Evolutionary conservation across 139 green algal genomes (phyloP).

Genomic region (Pedinophyceae sp.): DNA sequence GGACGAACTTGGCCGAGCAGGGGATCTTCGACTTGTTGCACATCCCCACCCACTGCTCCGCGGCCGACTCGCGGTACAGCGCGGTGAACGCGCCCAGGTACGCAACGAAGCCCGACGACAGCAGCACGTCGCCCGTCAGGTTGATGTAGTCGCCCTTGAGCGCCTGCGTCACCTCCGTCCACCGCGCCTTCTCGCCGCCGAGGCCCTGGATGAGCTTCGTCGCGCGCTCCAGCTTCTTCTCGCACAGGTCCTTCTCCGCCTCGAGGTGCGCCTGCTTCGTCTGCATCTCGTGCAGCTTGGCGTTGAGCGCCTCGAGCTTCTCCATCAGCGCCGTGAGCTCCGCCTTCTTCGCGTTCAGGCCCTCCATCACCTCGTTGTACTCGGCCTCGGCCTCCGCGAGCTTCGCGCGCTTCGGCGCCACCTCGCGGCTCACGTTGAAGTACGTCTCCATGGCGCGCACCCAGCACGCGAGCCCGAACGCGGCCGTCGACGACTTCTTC

Average conservation of each 20-base stretch:
- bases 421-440: conserved; percentile 37
- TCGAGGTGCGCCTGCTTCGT: conserved; percentile 44
- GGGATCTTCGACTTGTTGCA: conserved; percentile 21
- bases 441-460: conserved; percentile 64
- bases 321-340: conserved; percentile 56
- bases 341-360: conserved; percentile 41
- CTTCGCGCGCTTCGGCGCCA: conserved; percentile 49
- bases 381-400: conserved; percentile 36
- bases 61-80: conserved; percentile 32
- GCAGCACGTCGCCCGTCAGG: conserved; percentile 61
- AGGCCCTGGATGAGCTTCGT: conserved; percentile 53
- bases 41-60: conserved; percentile 23
- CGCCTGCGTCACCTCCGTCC: conserved; percentile 36
- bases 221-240: conserved; percentile 48
- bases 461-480: conserved; percentile 55
- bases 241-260: conserved; percentile 47
- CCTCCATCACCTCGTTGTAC: conserved; percentile 42
- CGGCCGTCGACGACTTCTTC: conserved; percentile 42
- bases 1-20: conserved; percentile 19
- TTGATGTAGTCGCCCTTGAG: conserved; percentile 42
- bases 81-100: conserved; percentile 66
- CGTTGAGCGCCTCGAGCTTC: conserved; percentile 56
- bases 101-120: conserved; percentile 47
- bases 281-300: conserved; percentile 47
- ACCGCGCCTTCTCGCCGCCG: conserved; percentile 59